Evolutionary conservation across 768 basidiomycete species (phyloP).

Genomic region (Ramaria rubella): DNA sequence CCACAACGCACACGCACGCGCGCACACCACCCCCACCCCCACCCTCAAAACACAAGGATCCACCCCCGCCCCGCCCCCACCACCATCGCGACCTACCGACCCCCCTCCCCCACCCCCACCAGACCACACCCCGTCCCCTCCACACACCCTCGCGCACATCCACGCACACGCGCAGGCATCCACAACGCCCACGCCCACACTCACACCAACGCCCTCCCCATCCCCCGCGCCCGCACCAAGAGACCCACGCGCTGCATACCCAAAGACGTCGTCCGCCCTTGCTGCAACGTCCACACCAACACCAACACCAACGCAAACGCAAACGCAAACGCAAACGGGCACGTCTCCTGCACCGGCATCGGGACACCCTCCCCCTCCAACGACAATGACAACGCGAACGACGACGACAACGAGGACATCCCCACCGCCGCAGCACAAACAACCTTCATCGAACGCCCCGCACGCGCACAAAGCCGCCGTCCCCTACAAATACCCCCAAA

Average conservation of each 20-base stretch:
- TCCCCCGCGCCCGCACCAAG: constrained; percentile 1
- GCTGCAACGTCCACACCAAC: background rate
- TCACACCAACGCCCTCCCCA: constrained; percentile 23
- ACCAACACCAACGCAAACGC: background rate
- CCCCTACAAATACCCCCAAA: background rate
- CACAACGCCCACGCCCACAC: background rate
- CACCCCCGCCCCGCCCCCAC: constrained; percentile 18
- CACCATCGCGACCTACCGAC: constrained; percentile 8
- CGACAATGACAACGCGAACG: constrained; percentile 1
- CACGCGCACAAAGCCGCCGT: background rate
- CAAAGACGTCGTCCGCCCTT: background rate
- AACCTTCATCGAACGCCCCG: background rate
- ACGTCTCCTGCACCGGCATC: constrained; percentile 2
- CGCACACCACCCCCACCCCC: constrained; percentile 23
- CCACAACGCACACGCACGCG: background rate
- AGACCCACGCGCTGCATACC: background rate
- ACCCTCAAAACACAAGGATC: constrained; percentile 1
- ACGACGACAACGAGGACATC: background rate
- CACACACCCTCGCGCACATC: background rate
- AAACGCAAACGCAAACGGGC: background rate
- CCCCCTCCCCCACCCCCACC: constrained; percentile 1
- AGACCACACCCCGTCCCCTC: background rate
- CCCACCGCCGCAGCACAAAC: background rate
- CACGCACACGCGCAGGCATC: background rate
- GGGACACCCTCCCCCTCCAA: constrained; percentile 14